A percentile compares a stretch with the other conserved stretches of the same genome.
These are phyloP conservation scores for Geotrichum reessii DNA, from an alignment of 1,139 yeast species.

Conservation along the genomic window DNA sequence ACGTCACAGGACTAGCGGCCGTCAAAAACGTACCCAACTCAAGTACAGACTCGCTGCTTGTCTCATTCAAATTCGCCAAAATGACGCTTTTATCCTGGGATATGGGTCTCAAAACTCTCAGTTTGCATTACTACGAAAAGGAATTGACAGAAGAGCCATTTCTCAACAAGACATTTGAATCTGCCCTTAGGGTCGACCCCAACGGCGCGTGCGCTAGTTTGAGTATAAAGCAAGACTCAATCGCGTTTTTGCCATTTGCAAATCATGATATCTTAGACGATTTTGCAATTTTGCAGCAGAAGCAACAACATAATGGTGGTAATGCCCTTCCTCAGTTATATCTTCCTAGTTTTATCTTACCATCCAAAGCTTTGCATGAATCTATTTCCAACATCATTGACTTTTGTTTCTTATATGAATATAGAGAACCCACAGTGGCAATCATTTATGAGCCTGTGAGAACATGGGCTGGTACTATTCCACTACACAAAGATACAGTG, in stretches of 20 bases:
- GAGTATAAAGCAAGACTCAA: constrained; percentile 55
- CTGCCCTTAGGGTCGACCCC: constrained; percentile 63
- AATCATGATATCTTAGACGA: constrained; percentile 38
- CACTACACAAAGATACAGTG: constrained; percentile 56
- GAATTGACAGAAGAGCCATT: constrained; percentile 49
- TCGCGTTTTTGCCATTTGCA: constrained; percentile 69
- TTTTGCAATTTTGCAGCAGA: constrained; percentile 11
- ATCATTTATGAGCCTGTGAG: constrained; percentile 56
- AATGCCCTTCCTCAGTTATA: constrained; percentile 22
- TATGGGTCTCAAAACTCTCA: constrained; percentile 56
- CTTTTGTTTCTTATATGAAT: constrained; percentile 62
- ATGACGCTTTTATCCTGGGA: constrained; percentile 75
- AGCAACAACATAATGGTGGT: constrained; percentile 9
- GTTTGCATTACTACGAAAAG: constrained; percentile 83
- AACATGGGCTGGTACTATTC: constrained; percentile 73
- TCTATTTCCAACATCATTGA: constrained; percentile 60
- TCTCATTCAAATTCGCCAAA: constrained; percentile 73
- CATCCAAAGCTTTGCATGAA: constrained; percentile 52
- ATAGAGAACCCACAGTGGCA: constrained; percentile 76
- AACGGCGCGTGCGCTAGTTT: constrained; percentile 56
- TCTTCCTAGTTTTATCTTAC: constrained; percentile 44
- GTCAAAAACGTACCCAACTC: constrained; percentile 46
- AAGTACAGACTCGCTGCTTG: constrained; percentile 52
- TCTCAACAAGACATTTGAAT: constrained; percentile 42
- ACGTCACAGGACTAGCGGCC: constrained; percentile 48